Evolutionary conservation across 225 moss, liverwort and hornwort genomes (phyloP).

Genomic region (Bryoerythrophyllum caledonicum): DNA sequence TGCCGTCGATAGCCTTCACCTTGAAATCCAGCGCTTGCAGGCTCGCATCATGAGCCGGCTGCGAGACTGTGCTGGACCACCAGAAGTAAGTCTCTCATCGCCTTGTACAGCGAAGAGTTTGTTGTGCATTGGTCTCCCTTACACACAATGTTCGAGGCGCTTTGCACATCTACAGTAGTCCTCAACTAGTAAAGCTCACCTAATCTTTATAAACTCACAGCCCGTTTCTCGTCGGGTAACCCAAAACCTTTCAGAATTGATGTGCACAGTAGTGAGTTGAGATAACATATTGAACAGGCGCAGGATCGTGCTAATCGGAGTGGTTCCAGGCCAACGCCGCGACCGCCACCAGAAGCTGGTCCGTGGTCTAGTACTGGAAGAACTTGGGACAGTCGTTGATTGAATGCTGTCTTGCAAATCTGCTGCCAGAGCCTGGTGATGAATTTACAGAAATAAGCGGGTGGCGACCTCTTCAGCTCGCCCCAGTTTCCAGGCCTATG

Average conservation of each 20-base stretch:
- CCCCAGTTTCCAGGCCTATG: background rate
- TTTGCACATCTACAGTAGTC: no score
- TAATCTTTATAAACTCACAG: no score
- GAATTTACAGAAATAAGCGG: no score
- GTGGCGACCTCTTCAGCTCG: background rate
- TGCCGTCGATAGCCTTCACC: constrained; percentile 75
- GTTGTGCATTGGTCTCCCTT: no score
- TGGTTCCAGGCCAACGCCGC: constrained; percentile 9
- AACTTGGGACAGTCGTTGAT: constrained; percentile 20
- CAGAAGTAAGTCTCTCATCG: constrained; percentile 22
- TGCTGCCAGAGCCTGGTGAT: no score
- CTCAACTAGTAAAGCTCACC: no score
- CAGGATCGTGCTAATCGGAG: constrained; percentile 26
- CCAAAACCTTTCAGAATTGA: no score
- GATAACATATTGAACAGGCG: background rate
- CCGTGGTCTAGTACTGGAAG: constrained; percentile 8
- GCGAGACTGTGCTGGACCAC: constrained; percentile 54
- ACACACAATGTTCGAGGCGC: no score
- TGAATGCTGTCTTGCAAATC: constrained; percentile 5
- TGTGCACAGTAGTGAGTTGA: no score
- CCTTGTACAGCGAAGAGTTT: background rate
- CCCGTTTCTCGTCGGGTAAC: no score
- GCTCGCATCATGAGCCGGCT: constrained; percentile 80
- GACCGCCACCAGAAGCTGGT: constrained; percentile 17
- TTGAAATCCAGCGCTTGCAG: constrained; percentile 77